A percentile compares a stretch with the other conserved stretches of the same genome.
phyloP scores from a whole-genome alignment of 495 filamentous ascomycete species.

The Collariella sp. region DNA sequence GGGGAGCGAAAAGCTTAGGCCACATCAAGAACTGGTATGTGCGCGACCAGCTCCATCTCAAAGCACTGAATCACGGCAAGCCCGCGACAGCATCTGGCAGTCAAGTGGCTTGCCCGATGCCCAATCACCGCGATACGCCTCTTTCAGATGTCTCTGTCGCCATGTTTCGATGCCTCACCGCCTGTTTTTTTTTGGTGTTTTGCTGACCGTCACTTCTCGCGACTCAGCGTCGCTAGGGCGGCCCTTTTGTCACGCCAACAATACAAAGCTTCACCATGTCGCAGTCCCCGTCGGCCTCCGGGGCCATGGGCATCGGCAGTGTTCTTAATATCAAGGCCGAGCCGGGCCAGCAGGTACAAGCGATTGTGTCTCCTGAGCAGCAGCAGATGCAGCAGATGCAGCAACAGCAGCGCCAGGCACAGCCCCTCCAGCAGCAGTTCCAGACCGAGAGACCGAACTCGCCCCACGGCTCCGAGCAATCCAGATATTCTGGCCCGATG shows the following conservation, averaged over 20 bases:
- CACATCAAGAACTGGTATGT: too few relatives aligned
- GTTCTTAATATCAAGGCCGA: constrained; percentile 30
- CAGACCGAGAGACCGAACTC: constrained; percentile 60
- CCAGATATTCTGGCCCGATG: constrained; percentile 26
- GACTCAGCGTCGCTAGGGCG: background rate
- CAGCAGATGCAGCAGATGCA: constrained; percentile 14
- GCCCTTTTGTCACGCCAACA: background rate
- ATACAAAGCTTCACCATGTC: constrained; percentile 20
- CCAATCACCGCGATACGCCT: background rate
- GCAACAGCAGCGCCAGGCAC: constrained; percentile 4
- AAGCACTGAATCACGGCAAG: too few relatives aligned
- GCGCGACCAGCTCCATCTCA: too few relatives aligned
- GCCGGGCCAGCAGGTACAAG: background rate
- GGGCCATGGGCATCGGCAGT: constrained; percentile 32
- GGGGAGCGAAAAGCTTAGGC: too few relatives aligned
- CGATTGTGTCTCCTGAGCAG: constrained; percentile 17
- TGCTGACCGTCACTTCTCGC: background rate
- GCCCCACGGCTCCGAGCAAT: constrained; percentile 58
- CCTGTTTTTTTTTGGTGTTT: background rate
- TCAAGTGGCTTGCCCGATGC: background rate
- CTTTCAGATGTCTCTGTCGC: background rate
- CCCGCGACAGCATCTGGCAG: background rate
- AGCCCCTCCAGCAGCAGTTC: constrained; percentile 15
- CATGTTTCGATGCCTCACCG: constrained; percentile 4
- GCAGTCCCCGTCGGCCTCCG: constrained; percentile 27